These are phyloP conservation scores for Venturia effusa DNA, from an alignment of 2,329 filamentous ascomycete genomes.

Conservation along the genomic window DNA sequence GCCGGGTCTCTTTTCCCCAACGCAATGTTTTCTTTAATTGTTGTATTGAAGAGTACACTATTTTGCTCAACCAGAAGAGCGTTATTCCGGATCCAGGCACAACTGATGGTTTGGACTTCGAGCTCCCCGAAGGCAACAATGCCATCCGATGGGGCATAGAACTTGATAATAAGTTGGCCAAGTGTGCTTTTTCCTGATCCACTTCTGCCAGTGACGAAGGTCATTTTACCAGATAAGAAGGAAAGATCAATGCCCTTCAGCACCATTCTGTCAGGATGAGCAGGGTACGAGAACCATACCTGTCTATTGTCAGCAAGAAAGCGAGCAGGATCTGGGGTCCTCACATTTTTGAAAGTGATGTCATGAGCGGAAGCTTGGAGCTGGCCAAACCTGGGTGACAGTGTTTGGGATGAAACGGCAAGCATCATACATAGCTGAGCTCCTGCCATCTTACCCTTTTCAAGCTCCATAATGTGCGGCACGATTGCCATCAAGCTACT, in stretches of 20 bases:
- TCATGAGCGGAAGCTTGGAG: conserved; percentile 45
- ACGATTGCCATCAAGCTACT: conserved; percentile 64
- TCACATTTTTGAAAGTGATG: conserved; percentile 58
- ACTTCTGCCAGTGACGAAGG: conserved; percentile 74
- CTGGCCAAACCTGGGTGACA: not conserved
- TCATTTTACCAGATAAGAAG: conserved; percentile 62
- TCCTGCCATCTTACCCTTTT: conserved; percentile 69
- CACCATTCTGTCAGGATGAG: conserved; percentile 48
- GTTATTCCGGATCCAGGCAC: conserved; percentile 64
- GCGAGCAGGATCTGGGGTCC: conserved; percentile 14
- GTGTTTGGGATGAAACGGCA: not conserved
- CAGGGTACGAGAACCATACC: conserved; percentile 77
- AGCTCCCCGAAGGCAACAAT: conserved; percentile 58
- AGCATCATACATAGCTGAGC: conserved; percentile 43
- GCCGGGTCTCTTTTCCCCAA: conserved; percentile 44
- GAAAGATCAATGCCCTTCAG: conserved; percentile 53
- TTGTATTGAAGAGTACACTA: conserved; percentile 71
- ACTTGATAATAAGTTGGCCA: conserved; percentile 65
- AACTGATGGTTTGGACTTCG: conserved; percentile 50
- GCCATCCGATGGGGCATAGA: conserved; percentile 60
- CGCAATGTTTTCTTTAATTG: conserved; percentile 65
- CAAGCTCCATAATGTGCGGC: conserved; percentile 65
- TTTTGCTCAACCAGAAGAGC: conserved; percentile 75
- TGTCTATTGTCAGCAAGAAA: conserved; percentile 23
- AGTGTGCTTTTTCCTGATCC: conserved; percentile 91